Evolutionary conservation across 2,329 filamentous ascomycete genomes (phyloP).

Genomic region (Nemania bipapillata): DNA sequence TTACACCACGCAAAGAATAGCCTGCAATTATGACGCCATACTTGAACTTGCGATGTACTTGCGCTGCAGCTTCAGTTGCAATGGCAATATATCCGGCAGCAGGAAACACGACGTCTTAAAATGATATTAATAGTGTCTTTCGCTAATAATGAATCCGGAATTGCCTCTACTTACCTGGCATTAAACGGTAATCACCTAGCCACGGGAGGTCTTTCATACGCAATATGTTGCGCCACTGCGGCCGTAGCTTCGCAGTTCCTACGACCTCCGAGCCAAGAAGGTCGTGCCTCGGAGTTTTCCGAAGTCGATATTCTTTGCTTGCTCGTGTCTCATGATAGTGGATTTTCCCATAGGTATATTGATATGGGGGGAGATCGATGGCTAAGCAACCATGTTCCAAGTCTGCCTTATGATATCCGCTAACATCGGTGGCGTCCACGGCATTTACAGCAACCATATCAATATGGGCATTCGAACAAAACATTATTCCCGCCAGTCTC

Average conservation of each 20-base stretch:
- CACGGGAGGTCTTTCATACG: conserved; percentile 22
- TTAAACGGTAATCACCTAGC: conserved; percentile 20
- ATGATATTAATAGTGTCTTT: too few relatives aligned
- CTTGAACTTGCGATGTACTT: conserved; percentile 21
- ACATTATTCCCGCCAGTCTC: conserved; percentile 6
- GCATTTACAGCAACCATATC: conserved; percentile 23
- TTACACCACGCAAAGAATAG: too few relatives aligned
- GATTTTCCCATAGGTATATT: conserved; percentile 12
- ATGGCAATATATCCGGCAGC: conserved; percentile 24
- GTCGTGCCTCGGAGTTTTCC: conserved; percentile 15
- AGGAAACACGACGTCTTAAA: conserved; percentile 15
- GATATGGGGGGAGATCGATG: conserved; percentile 23
- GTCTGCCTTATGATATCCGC: too few relatives aligned
- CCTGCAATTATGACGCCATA: too few relatives aligned
- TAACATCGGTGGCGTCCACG: too few relatives aligned
- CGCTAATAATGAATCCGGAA: too few relatives aligned
- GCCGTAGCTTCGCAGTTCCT: background rate
- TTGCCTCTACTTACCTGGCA: too few relatives aligned
- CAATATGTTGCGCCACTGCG: conserved; percentile 24
- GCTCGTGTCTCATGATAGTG: conserved; percentile 18
- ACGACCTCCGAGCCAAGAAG: conserved; percentile 6
- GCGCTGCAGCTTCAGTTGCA: conserved; percentile 23
- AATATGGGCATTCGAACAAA: conserved; percentile 6
- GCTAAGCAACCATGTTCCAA: background rate
- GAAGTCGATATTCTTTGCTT: conserved; percentile 6